Evolutionary conservation across 2,329 filamentous ascomycete species (phyloP).

Genomic region (Trichophyton benhamiae): DNA sequence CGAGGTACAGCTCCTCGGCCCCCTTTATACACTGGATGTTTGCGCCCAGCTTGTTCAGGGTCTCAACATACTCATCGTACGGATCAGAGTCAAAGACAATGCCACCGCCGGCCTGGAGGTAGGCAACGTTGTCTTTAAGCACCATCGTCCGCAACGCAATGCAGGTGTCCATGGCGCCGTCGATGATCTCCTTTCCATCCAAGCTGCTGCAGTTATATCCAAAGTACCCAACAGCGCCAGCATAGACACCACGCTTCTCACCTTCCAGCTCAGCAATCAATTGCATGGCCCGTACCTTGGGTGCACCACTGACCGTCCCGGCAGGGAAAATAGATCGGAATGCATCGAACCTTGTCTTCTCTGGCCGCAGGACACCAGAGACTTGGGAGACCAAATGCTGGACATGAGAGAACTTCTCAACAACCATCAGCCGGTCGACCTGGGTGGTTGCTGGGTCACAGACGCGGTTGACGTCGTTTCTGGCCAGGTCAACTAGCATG

Average conservation of each 20-base stretch:
- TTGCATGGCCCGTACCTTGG: slow-evolving; percentile 95
- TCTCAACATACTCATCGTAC: slow-evolving; percentile 88
- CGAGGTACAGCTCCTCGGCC: slow-evolving; percentile 59
- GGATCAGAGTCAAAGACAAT: slow-evolving; percentile 91
- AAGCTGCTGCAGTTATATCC: slow-evolving; percentile 64
- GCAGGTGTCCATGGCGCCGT: slow-evolving; percentile 86
- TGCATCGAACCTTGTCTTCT: slow-evolving; percentile 83
- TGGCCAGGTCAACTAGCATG: slow-evolving; percentile 91
- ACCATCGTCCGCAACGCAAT: slow-evolving; percentile 84
- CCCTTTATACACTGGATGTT: slow-evolving; percentile 80
- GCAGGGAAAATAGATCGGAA: slow-evolving; percentile 95
- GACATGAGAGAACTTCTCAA: slow-evolving; percentile 90
- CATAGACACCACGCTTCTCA: slow-evolving; percentile 92
- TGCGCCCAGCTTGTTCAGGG: slow-evolving; percentile 86
- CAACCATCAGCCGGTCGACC: slow-evolving; percentile 88
- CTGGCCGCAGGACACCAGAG: slow-evolving; percentile 71
- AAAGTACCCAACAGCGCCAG: slow-evolving; percentile 93
- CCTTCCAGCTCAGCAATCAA: slow-evolving; percentile 86
- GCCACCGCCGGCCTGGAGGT: slow-evolving; percentile 74
- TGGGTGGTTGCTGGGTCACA: slow-evolving; percentile 81
- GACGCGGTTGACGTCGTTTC: slow-evolving; percentile 93
- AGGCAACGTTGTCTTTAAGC: slow-evolving; percentile 79
- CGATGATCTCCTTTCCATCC: slow-evolving; percentile 47
- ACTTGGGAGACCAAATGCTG: slow-evolving; percentile 96
- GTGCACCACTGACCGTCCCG: slow-evolving; percentile 86